Percentiles rank a stretch among this genome's conserved stretches.
phyloP scores from a whole-genome alignment of 345 rosid species.

The Gossypium thurberi region DNA sequence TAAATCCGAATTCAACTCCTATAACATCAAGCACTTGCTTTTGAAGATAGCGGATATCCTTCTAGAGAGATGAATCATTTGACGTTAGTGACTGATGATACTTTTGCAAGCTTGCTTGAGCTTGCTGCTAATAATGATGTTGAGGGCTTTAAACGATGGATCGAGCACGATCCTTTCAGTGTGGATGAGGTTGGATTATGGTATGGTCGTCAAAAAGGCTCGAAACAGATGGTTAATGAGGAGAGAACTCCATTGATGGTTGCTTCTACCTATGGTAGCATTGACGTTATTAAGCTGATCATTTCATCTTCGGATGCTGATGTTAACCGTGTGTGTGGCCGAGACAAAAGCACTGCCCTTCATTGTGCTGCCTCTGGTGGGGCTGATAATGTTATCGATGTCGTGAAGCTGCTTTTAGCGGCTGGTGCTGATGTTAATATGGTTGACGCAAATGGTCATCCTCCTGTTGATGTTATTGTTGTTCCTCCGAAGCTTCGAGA shows the following conservation, averaged over 20 bases:
- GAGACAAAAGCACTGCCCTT: constrained; percentile 70
- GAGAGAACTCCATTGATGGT: constrained; percentile 91
- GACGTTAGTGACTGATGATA: constrained; percentile 70
- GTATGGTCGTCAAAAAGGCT: constrained; percentile 87
- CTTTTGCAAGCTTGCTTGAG: constrained; percentile 84
- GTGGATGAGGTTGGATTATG: constrained; percentile 74
- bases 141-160: constrained; percentile 47
- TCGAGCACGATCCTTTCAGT: constrained; percentile 55
- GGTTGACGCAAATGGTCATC: constrained; percentile 51
- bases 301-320: constrained; percentile 65
- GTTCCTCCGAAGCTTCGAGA: constrained; percentile 66
- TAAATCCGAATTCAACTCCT: constrained; percentile 24
- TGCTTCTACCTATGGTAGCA: constrained; percentile 81
- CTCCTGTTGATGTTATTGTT: constrained; percentile 75
- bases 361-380: constrained; percentile 98
- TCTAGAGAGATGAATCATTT: constrained; percentile 62
- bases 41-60: constrained; percentile 28
- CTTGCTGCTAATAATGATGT: constrained; percentile 83
- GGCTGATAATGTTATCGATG: constrained; percentile 63
- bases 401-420: constrained; percentile 64
- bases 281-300: constrained; percentile 68
- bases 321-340: constrained; percentile 63
- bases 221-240: constrained; percentile 72
- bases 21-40: constrained; percentile 15
- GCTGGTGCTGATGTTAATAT: constrained; percentile 76